Conservation (phyloP, 208 protist species). For the Borovskyia barvae region DNA sequence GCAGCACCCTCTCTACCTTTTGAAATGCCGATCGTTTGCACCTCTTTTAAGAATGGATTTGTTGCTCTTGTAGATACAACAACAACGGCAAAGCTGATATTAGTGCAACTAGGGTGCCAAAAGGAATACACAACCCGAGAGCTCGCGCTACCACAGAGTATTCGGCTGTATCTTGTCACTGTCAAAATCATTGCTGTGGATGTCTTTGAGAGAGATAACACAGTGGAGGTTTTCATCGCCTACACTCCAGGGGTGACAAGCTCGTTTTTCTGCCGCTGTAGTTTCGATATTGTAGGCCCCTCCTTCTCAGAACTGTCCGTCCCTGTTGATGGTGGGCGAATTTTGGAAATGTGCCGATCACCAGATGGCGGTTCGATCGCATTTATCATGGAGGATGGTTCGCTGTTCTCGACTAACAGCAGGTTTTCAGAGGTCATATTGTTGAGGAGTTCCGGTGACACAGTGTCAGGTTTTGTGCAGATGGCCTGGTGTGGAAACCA, state of each 20-base stretch:
- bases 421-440: constrained; percentile 59
- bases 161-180: constrained; percentile 6
- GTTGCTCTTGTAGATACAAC: constrained; percentile 25
- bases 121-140: constrained; percentile 18
- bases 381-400: constrained; percentile 60
- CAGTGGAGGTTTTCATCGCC: constrained; percentile 27
- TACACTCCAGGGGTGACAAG: constrained; percentile 12
- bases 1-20: constrained; percentile 30
- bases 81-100: constrained; percentile 22
- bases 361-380: constrained; percentile 39
- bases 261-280: constrained; percentile 31
- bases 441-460: constrained; percentile 14
- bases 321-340: constrained; percentile 43
- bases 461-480: constrained; percentile 25
- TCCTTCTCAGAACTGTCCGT: constrained; percentile 48
- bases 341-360: constrained; percentile 57
- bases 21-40: constrained; percentile 28
- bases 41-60: constrained; percentile 48
- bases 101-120: constrained; percentile 15
- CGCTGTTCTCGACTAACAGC: constrained; percentile 51
- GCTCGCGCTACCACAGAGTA: constrained; percentile 25
- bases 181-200: constrained; percentile 22
- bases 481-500: constrained; percentile 59
- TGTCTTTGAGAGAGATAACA: no score
- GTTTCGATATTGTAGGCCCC: constrained; percentile 8